Evolutionary conservation across 1,139 yeast genomes (phyloP).

Genomic region (Wickerhamomyces sp.): DNA sequence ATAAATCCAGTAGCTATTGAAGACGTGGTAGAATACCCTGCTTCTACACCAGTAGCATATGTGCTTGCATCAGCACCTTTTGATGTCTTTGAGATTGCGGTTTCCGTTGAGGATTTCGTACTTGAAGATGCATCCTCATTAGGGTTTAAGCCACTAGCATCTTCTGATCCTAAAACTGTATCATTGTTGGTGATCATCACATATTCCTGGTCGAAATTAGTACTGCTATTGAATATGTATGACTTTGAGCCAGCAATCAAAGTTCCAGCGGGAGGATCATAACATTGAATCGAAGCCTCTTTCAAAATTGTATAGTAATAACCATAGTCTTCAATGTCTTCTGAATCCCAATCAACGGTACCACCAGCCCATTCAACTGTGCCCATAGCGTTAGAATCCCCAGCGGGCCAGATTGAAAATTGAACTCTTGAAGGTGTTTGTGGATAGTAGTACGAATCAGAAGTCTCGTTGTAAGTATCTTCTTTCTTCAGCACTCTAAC

Average conservation of each 20-base stretch:
- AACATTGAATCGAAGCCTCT: constrained; percentile 57
- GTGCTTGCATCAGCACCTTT: no score
- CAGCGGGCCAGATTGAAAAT: constrained; percentile 92
- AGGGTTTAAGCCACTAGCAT: constrained; percentile 65
- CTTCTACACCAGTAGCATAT: no score
- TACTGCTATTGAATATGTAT: constrained; percentile 50
- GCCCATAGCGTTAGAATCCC: constrained; percentile 62
- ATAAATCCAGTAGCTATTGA: no score
- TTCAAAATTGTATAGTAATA: constrained; percentile 69
- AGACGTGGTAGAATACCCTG: no score
- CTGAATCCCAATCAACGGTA: constrained; percentile 71
- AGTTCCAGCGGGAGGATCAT: constrained; percentile 59
- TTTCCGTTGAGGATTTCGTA: neutral
- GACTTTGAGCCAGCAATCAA: constrained; percentile 46
- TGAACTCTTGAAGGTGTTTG: constrained; percentile 89
- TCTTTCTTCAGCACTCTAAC: constrained; percentile 63
- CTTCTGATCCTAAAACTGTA: constrained; percentile 54
- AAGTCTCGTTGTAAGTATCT: constrained; percentile 67
- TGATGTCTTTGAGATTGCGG: constrained; percentile 1
- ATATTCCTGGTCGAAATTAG: constrained; percentile 39
- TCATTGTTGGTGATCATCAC: constrained; percentile 56
- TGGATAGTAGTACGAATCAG: constrained; percentile 62
- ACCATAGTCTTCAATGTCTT: constrained; percentile 69
- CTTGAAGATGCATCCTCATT: constrained; percentile 25
- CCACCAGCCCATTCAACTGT: constrained; percentile 97